Evolutionary conservation across 2,329 filamentous ascomycete species (phyloP).

Genomic region (Phialocephala subalpina): DNA sequence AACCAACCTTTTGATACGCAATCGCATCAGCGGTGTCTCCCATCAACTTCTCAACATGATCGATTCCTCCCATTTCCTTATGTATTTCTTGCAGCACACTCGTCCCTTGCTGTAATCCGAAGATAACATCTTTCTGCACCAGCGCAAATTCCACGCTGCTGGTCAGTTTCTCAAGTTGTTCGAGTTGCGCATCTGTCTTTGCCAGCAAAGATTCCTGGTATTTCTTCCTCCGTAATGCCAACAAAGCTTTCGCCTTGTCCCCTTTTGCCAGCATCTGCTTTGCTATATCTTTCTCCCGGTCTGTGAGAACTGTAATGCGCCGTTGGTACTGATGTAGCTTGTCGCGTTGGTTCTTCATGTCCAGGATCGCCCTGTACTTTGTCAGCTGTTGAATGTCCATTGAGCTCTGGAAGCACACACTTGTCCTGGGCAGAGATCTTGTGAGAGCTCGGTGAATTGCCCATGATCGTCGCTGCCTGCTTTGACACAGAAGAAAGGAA

Average conservation of each 20-base stretch:
- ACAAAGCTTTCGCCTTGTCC: constrained; percentile 82
- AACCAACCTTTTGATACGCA: constrained; percentile 83
- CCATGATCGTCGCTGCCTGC: constrained; percentile 55
- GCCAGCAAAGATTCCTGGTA: constrained; percentile 90
- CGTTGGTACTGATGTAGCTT: constrained; percentile 96
- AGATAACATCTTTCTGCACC: constrained; percentile 96
- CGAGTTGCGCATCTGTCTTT: constrained; percentile 94
- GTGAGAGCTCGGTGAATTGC: constrained; percentile 67
- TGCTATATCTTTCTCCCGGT: constrained; percentile 87
- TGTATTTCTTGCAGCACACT: constrained; percentile 90
- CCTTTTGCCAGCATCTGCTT: constrained; percentile 80
- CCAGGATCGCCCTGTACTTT: constrained; percentile 82
- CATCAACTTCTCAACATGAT: constrained; percentile 94
- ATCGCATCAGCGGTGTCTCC: constrained; percentile 89
- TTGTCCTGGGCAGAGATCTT: constrained; percentile 85
- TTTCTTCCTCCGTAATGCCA: constrained; percentile 93
- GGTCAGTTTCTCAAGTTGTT: constrained; percentile 88
- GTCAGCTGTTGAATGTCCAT: constrained; percentile 10
- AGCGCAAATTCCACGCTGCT: constrained; percentile 93
- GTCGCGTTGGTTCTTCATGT: constrained; percentile 97
- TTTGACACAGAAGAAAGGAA: constrained; percentile 11
- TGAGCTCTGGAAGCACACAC: constrained; percentile 56
- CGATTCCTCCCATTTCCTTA: constrained; percentile 93
- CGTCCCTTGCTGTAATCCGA: constrained; percentile 91
- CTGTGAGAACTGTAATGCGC: constrained; percentile 84